phyloP scores from a whole-genome alignment of 495 filamentous ascomycete species.

The Delitschia confertaspora region DNA sequence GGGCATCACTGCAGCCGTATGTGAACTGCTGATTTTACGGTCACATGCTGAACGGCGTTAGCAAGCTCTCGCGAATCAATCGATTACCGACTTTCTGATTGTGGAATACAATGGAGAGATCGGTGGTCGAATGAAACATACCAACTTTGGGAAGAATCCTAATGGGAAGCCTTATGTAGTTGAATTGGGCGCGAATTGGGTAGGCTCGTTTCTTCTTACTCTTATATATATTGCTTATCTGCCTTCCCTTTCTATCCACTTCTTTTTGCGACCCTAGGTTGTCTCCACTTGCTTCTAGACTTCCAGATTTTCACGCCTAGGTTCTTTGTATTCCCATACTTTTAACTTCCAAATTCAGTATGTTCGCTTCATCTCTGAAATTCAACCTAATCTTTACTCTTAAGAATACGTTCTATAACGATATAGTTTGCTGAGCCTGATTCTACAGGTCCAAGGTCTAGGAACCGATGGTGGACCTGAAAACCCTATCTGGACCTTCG shows the following conservation, averaged over 20 bases:
- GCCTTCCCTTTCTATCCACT: too few relatives aligned
- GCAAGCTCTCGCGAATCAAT: slow-evolving; percentile 58
- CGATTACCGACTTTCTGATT: slow-evolving; percentile 59
- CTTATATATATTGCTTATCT: too few relatives aligned
- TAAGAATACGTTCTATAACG: too few relatives aligned
- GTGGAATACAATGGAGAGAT: slow-evolving; percentile 58
- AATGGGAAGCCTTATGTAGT: slow-evolving; percentile 46
- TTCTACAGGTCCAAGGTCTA: slow-evolving; percentile 50
- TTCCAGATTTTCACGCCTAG: too few relatives aligned
- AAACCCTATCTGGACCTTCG: slow-evolving; percentile 63
- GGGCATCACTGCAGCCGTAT: slow-evolving; percentile 61
- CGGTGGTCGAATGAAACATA: slow-evolving; percentile 51
- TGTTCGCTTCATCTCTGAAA: too few relatives aligned
- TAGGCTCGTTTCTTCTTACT: neutral
- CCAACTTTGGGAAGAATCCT: slow-evolving; percentile 47
- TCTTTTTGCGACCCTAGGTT: too few relatives aligned
- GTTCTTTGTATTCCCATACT: too few relatives aligned
- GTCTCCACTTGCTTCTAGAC: too few relatives aligned
- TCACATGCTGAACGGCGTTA: slow-evolving; percentile 22
- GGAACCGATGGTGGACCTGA: slow-evolving; percentile 46
- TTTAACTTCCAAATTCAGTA: too few relatives aligned
- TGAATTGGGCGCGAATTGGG: slow-evolving; percentile 32
- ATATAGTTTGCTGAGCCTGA: too few relatives aligned
- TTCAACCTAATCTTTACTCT: too few relatives aligned
- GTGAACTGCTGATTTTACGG: slow-evolving; percentile 7